Evolutionary conservation across 2,329 filamentous ascomycete species (phyloP).

Genomic region (Juglanconis juglandina): DNA sequence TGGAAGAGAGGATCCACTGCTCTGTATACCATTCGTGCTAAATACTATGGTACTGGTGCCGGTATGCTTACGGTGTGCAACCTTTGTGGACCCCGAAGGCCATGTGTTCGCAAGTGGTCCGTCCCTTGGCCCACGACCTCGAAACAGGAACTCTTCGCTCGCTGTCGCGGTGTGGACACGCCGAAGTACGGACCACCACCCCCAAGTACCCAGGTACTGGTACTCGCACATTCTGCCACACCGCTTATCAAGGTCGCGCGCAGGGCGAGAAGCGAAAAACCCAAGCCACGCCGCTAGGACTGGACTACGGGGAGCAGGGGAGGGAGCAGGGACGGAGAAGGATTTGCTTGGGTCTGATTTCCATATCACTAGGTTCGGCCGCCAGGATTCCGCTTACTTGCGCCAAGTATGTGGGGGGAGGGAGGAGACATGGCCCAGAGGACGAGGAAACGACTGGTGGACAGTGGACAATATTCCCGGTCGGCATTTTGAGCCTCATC

Average conservation of each 20-base stretch:
- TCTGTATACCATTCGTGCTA: too few relatives aligned
- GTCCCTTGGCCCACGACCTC: not conserved
- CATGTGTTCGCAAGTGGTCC: not conserved
- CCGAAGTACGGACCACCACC: not conserved
- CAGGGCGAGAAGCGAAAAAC: not conserved
- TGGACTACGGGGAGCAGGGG: not conserved
- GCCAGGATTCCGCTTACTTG: slow-evolving; percentile 14
- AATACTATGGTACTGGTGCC: too few relatives aligned
- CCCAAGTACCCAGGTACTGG: not conserved
- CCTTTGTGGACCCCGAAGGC: too few relatives aligned
- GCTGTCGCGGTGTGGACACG: not conserved
- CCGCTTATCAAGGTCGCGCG: not conserved
- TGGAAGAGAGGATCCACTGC: too few relatives aligned
- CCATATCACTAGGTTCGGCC: slow-evolving; percentile 14
- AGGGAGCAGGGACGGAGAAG: not conserved
- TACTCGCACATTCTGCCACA: not conserved
- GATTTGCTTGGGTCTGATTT: not conserved
- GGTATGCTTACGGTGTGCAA: too few relatives aligned
- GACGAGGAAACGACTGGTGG: not conserved
- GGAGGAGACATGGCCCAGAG: not conserved
- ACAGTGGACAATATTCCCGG: not conserved
- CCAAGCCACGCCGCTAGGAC: not conserved
- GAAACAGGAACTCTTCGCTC: not conserved
- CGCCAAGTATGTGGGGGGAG: not conserved
- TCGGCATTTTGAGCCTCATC: slow-evolving; percentile 19